Conservation (phyloP, 1,284 basidiomycete genomes). For the Cryptococcus sp. region DNA sequence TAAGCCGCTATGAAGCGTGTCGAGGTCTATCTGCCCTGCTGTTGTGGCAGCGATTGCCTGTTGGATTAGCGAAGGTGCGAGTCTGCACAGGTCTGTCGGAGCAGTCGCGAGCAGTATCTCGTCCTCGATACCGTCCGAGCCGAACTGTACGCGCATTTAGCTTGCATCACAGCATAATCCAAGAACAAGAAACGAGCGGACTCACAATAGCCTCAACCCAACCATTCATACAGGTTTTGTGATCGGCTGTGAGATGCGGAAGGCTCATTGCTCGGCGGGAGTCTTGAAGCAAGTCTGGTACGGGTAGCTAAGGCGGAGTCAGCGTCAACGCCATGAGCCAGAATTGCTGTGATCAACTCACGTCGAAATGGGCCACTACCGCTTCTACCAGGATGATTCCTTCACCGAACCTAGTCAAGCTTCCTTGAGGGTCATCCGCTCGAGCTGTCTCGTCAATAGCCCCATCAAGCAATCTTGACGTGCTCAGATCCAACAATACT, state of each 20-base stretch:
- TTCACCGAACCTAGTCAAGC: conserved; percentile 49
- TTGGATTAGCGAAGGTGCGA: conserved; percentile 56
- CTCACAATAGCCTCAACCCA: conserved; percentile 52
- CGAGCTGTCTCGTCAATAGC: conserved; percentile 29
- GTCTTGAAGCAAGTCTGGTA: conserved; percentile 33
- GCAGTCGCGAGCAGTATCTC: conserved; percentile 53
- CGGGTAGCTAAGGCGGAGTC: conserved; percentile 22
- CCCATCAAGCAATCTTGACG: conserved; percentile 28
- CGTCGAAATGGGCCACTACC: conserved; percentile 40
- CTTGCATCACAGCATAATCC: not conserved
- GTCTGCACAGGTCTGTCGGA: conserved; percentile 52
- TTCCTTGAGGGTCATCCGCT: conserved; percentile 49
- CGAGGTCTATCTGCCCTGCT: conserved; percentile 55
- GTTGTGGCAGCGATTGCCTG: conserved; percentile 56
- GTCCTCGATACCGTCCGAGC: conserved; percentile 53
- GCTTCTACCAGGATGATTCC: conserved; percentile 47
- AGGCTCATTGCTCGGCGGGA: conserved; percentile 42
- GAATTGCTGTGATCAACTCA: conserved; percentile 12
- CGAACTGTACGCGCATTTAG: conserved; percentile 37
- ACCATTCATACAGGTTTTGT: conserved; percentile 43
- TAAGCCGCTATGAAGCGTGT: conserved; percentile 56
- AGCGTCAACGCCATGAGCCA: not conserved
- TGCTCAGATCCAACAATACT: conserved; percentile 25
- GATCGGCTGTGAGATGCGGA: conserved; percentile 38
- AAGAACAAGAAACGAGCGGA: conserved; percentile 1